Conservation (phyloP, 2,329 filamentous ascomycete species). For the Aureobasidium leucospermi region DNA sequence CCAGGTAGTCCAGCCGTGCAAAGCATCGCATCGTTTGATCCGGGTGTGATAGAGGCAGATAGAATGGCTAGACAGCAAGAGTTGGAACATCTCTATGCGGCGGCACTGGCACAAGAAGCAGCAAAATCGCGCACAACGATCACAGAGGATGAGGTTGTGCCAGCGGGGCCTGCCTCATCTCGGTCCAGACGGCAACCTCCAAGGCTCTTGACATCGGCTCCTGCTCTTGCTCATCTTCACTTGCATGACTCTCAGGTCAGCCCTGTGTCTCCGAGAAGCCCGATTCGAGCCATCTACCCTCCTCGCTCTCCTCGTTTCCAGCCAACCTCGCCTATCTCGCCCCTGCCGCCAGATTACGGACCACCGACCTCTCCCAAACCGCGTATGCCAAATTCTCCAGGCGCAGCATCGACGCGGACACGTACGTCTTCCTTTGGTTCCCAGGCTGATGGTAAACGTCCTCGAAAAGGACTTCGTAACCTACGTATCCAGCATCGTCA, state of each 20-base stretch:
- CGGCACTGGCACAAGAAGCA: constrained; percentile 82
- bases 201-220: constrained; percentile 21
- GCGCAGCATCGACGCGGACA: constrained; percentile 11
- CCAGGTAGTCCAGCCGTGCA: constrained; percentile 38
- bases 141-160: constrained; percentile 9
- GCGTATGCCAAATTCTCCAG: not conserved
- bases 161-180: not conserved
- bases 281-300: constrained; percentile 42
- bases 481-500: constrained; percentile 37
- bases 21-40: constrained; percentile 67
- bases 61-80: constrained; percentile 69
- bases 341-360: constrained; percentile 21
- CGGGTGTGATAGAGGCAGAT: constrained; percentile 66
- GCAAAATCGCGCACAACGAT: constrained; percentile 30
- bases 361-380: constrained; percentile 11
- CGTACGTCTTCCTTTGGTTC: constrained; percentile 32
- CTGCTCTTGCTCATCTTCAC: constrained; percentile 23
- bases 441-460: constrained; percentile 20
- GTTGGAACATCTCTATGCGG: constrained; percentile 83
- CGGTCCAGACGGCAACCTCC: constrained; percentile 17
- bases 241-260: constrained; percentile 29
- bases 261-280: constrained; percentile 29
- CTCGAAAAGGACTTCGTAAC: constrained; percentile 40
- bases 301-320: constrained; percentile 24
- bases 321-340: constrained; percentile 21